These are phyloP conservation scores for Gnomoniopsis sp. DNA, from an alignment of 2,329 filamentous ascomycete genomes.

Conservation along the genomic window DNA sequence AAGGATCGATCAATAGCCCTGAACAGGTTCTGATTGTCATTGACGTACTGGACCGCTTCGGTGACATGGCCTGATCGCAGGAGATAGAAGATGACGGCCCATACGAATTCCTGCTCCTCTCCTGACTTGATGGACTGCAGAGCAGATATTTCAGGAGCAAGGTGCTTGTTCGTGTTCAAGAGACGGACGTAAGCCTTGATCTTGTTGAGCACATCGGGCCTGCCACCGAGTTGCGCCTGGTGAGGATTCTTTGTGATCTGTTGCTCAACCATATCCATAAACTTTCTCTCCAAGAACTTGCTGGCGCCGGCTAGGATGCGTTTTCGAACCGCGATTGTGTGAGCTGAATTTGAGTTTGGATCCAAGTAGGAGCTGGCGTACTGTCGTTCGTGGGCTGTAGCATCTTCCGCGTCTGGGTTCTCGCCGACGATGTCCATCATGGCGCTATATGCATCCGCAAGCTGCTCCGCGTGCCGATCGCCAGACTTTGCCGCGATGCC, in stretches of 20 bases:
- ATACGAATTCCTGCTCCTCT: constrained; percentile 78
- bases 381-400: constrained; percentile 69
- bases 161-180: constrained; percentile 73
- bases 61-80: constrained; percentile 78
- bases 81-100: constrained; percentile 92
- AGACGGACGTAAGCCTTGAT: constrained; percentile 89
- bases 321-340: constrained; percentile 67
- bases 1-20: constrained; percentile 89
- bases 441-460: constrained; percentile 79
- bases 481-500: constrained; percentile 68
- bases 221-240: constrained; percentile 85
- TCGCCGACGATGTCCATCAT: constrained; percentile 78
- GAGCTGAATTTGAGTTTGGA: constrained; percentile 62
- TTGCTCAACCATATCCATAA: constrained; percentile 72
- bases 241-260: constrained; percentile 79
- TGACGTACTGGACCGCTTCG: constrained; percentile 85
- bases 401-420: constrained; percentile 57
- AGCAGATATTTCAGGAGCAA: constrained; percentile 76
- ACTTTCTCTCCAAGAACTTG: constrained; percentile 74
- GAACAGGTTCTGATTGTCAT: constrained; percentile 75
- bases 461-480: constrained; percentile 68
- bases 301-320: constrained; percentile 78
- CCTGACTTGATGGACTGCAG: constrained; percentile 50
- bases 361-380: constrained; percentile 77
- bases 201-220: constrained; percentile 84